phyloP scores from a whole-genome alignment of 345 rosid genomes.

The Bruguiera gymnorhiza region DNA sequence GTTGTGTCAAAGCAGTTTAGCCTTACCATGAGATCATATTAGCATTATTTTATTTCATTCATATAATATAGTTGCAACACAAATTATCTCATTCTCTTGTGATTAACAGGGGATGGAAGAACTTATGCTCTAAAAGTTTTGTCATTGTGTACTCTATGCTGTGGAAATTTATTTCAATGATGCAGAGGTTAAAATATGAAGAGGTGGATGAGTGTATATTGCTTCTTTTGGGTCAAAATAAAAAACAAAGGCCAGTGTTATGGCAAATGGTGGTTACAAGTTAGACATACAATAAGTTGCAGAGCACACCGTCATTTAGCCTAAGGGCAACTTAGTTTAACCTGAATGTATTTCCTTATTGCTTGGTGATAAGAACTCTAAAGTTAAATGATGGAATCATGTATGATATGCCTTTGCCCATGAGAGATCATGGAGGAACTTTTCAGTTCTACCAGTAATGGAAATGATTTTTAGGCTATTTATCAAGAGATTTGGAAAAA shows the following conservation, averaged over 20 bases:
- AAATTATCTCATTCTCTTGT: neutral
- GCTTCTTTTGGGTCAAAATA: neutral
- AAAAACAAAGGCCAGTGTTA: neutral
- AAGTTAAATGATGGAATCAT: neutral
- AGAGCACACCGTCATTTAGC: neutral
- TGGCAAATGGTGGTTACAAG: neutral
- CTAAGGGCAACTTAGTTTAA: neutral
- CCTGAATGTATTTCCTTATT: neutral
- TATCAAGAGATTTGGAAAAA: neutral
- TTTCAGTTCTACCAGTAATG: neutral
- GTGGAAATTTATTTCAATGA: neutral
- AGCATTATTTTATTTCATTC: slow-evolving; percentile 11
- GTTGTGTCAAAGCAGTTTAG: neutral
- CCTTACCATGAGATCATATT: neutral
- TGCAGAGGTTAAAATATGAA: neutral
- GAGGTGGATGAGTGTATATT: neutral
- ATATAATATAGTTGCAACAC: neutral
- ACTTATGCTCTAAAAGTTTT: neutral
- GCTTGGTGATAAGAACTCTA: neutral
- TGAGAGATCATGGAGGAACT: neutral
- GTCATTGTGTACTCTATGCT: neutral
- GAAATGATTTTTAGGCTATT: neutral
- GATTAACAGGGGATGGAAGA: neutral
- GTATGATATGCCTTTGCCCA: neutral
- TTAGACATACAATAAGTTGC: neutral